Base-by-base conservation (phyloP, 2,329 filamentous ascomycete genomes). In the Fusarium sp. region DNA sequence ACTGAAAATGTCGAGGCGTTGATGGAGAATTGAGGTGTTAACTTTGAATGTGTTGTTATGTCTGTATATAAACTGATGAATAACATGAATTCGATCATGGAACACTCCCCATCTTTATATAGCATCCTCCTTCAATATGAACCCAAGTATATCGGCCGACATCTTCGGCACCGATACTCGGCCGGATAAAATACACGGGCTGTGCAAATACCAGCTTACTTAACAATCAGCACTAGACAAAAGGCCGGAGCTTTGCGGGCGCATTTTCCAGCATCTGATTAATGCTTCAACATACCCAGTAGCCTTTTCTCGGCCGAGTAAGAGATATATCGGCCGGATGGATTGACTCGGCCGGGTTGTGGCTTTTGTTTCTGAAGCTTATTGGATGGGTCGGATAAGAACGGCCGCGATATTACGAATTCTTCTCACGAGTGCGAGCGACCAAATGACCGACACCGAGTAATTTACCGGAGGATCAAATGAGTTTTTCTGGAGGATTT, bases 61-160 rank as follows among this genome's bases (percentile, higher is more conserved):
- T 1, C 24, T 22, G 6, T 9, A 17, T 22, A n/a, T n/a, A n/a
- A 28, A 7, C 41, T 30, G n/a, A 24, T 33, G 13, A 43, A 3
- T 0, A 15, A n/a, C 39, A 33, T 0, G 0, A 5, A 6, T n/a
- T 1, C 7, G 13, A 10, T 7, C n/a, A n/a, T 6, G 41, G 20
- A 9, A 2, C 37, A 5, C 30, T 26, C 11, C 26, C 3, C 6
- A 13, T 28, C 65, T 66, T 68, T 68, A 68, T 68, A 68, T 68
- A 69, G 19, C 22, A 20, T 1, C 10, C 6, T 6, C 0, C 5
- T 1, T 3, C 1, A 4, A 0, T 5, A 6, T 1, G 0, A 3
- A 2, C 0, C 6, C 1, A 2, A 6, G 1, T 7, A 2, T 43
- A 22, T 30, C 65, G 65, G 65, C 61, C 65, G 65, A 69, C 32